These are phyloP conservation scores for Auxenochlorella pyrenoidosa DNA, from an alignment of 139 green algal genomes.

Conservation along the genomic window DNA sequence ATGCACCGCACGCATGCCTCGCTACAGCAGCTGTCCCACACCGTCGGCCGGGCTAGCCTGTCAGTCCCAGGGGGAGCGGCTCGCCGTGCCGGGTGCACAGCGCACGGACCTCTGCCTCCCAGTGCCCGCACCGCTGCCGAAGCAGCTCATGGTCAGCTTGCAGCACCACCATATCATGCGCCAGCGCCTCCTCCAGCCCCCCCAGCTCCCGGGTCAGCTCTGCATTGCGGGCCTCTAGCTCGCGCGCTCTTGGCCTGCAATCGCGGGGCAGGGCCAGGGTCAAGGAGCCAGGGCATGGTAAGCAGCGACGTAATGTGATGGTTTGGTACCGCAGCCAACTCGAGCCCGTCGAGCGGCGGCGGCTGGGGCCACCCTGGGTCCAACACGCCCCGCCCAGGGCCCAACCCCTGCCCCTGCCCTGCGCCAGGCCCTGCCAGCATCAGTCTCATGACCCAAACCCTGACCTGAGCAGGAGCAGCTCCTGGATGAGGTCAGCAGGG, in stretches of 20 bases:
- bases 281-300: too few relatives aligned
- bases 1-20: neutral
- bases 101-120: conserved; percentile 29
- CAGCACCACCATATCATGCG: conserved; percentile 83
- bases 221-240: conserved; percentile 74
- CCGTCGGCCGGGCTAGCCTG: too few relatives aligned
- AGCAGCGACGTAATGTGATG: too few relatives aligned
- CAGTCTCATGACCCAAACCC: neutral
- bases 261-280: neutral
- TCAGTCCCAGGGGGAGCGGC: conserved; percentile 3
- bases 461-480: conserved; percentile 35
- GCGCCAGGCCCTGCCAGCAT: neutral
- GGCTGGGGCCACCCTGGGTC: neutral
- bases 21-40: too few relatives aligned
- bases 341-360: neutral
- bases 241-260: conserved; percentile 55
- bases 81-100: neutral
- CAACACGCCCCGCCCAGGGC: neutral
- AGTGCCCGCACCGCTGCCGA: conserved; percentile 37
- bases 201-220: conserved; percentile 79
- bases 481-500: conserved; percentile 34
- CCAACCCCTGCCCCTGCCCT: neutral
- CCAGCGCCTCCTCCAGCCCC: conserved; percentile 82
- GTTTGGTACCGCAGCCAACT: neutral
- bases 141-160: conserved; percentile 72